Evolutionary conservation across 192 early-diverging fungal genomes (phyloP), one percentile per base, ranked within the genome.

Genomic region (Spinellus fusiger): DNA sequence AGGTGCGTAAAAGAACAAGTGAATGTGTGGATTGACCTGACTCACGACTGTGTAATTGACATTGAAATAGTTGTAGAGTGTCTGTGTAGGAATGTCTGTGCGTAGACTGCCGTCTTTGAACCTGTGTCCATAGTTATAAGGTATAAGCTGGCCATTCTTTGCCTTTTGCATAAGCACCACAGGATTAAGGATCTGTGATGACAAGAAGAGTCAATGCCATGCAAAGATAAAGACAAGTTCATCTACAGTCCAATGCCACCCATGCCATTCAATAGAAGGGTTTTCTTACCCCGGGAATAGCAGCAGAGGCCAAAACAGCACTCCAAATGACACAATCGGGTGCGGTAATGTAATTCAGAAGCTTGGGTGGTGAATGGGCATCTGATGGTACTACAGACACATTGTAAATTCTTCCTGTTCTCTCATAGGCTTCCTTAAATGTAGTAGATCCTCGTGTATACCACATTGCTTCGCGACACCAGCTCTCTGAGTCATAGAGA

Each of bases 81-180:
- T 83, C 49, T 83, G 75, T 49, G 84, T 79, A 16, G 95, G 94
- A 29, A 90, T 86, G 50, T 90, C 90, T 27, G 84, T 88, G 40
- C 87, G 78, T 37, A 98, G 78, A 26, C 86, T 88, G 10, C 95
- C 95, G 73, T 98, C 95, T 22, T 92, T 85, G 86, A 88, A 98
- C 51, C 77, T 64, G 13, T 78, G 75, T 48, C 95, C 82, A 47
- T 86, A 90, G 18, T 80, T 81, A 56, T 85, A 96, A 16, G 93
- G 88, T 40, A 84, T 75, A 7, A 93, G 61, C 18, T 78, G 68
- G 16, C 78, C 62, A 16, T 50, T 76, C 6, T 78, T 81, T 44
- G 40, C 10, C 65, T 95, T 98, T 74, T 82, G 80, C 71, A 93
- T 78, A 25, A 98, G 68, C 10, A 89, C 87, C 38, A 89, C 87